Evolutionary conservation across 371 early-diverging fungal species (phyloP).

Genomic region (Caulochytrium protostelioides): DNA sequence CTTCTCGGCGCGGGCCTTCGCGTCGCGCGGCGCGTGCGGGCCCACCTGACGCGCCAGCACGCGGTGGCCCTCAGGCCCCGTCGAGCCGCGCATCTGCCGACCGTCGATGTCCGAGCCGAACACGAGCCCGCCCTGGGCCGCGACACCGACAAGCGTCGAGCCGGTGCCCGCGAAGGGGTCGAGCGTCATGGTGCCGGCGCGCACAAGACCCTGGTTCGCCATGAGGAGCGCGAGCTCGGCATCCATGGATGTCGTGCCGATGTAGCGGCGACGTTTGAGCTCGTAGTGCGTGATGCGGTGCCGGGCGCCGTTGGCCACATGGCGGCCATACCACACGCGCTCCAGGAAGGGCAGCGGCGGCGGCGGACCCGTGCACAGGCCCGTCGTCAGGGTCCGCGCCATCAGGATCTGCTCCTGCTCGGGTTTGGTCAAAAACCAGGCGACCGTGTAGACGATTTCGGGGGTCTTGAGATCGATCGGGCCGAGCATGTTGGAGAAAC

Average conservation of each 20-base stretch:
- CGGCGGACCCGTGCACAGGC: not conserved
- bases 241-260: slow-evolving; percentile 94
- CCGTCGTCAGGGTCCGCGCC: slow-evolving; percentile 14
- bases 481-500: too few species aligned
- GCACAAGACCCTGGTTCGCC: slow-evolving; percentile 76
- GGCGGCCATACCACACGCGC: not conserved
- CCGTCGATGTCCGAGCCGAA: slow-evolving; percentile 96
- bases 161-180: slow-evolving; percentile 98
- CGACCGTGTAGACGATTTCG: too few species aligned
- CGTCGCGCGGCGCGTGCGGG: not conserved
- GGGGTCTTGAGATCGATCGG: too few species aligned
- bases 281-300: slow-evolving; percentile 52
- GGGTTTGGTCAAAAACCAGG: too few species aligned
- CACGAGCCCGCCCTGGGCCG: slow-evolving; percentile 43
- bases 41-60: not conserved
- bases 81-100: slow-evolving; percentile 84
- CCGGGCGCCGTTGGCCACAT: slow-evolving; percentile 45
- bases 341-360: not conserved
- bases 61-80: slow-evolving; percentile 4
- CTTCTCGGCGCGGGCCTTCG: slow-evolving; percentile 1
- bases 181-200: slow-evolving; percentile 34
- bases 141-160: not conserved
- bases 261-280: slow-evolving; percentile 74
- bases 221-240: slow-evolving; percentile 86
- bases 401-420: slow-evolving; percentile 44